These are phyloP conservation scores for Lentithecium fluviatile DNA, from an alignment of 495 filamentous ascomycete species.

Conservation along the genomic window DNA sequence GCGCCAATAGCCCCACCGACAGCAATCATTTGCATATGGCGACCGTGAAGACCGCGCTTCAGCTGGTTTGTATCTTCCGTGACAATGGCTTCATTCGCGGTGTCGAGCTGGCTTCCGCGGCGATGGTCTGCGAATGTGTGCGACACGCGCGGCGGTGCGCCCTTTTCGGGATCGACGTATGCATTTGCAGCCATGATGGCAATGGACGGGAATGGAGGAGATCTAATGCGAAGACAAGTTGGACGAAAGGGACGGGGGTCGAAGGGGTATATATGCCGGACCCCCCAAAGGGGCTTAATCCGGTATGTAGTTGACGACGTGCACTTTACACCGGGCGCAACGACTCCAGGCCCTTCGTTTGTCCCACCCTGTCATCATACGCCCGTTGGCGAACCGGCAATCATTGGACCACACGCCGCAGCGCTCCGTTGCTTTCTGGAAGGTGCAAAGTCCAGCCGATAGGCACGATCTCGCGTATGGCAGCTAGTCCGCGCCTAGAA, in stretches of 20 bases:
- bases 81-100: conserved; percentile 6
- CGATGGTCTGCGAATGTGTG: conserved; percentile 18
- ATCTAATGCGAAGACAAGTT: background rate
- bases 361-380: conserved; percentile 1
- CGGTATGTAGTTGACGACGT: background rate
- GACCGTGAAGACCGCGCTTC: conserved; percentile 24
- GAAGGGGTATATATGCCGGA: background rate
- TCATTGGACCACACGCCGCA: conserved; percentile 7
- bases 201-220: too few species aligned
- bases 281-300: background rate
- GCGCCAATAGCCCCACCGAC: conserved; percentile 43
- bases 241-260: background rate
- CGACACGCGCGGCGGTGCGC: background rate
- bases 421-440: conserved; percentile 22
- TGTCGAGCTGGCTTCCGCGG: conserved; percentile 11
- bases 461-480: background rate
- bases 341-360: conserved; percentile 8
- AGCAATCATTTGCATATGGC: conserved; percentile 37
- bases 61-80: conserved; percentile 18
- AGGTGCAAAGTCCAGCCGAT: conserved; percentile 23
- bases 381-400: conserved; percentile 8
- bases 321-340: background rate
- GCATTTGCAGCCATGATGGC: background rate
- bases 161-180: conserved; percentile 19
- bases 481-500: conserved; percentile 7